Evolutionary conservation across 306 rosid species (phyloP).

Genomic region (Quercus bicolor): DNA sequence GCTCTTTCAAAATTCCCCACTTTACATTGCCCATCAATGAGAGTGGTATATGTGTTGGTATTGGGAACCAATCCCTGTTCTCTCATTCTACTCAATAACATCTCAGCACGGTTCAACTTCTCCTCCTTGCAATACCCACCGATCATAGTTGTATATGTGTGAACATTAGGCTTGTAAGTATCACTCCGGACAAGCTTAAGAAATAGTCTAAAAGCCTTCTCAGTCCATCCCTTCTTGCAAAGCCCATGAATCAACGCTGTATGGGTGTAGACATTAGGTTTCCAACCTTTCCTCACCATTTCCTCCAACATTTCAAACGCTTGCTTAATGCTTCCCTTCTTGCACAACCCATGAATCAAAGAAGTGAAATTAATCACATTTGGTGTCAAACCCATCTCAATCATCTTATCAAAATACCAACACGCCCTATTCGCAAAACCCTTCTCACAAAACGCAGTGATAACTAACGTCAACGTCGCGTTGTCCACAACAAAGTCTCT

Average conservation of each 20-base stretch:
- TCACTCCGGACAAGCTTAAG: conserved; percentile 92
- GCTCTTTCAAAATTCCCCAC: conserved; percentile 66
- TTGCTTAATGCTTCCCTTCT: conserved; percentile 83
- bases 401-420: conserved; percentile 62
- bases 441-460: conserved; percentile 49
- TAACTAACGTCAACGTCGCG: conserved; percentile 53
- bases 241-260: conserved; percentile 73
- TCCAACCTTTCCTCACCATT: conserved; percentile 89
- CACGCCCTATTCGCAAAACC: conserved; percentile 51
- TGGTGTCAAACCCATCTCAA: conserved; percentile 62
- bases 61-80: conserved; percentile 83
- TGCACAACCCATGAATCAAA: conserved; percentile 80
- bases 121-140: conserved; percentile 72
- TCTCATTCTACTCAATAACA: conserved; percentile 76
- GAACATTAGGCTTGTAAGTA: conserved; percentile 69
- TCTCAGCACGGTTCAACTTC: conserved; percentile 78
- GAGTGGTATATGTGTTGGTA: conserved; percentile 69
- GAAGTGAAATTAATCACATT: conserved; percentile 73
- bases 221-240: conserved; percentile 98
- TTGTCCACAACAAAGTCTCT: conserved; percentile 67
- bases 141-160: conserved; percentile 88
- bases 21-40: conserved; percentile 74
- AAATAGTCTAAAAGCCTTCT: conserved; percentile 83
- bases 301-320: conserved; percentile 98
- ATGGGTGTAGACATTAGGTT: conserved; percentile 86